These are phyloP conservation scores for Eucalyptus albens DNA, from an alignment of 345 rosid species.

Conservation along the genomic window DNA sequence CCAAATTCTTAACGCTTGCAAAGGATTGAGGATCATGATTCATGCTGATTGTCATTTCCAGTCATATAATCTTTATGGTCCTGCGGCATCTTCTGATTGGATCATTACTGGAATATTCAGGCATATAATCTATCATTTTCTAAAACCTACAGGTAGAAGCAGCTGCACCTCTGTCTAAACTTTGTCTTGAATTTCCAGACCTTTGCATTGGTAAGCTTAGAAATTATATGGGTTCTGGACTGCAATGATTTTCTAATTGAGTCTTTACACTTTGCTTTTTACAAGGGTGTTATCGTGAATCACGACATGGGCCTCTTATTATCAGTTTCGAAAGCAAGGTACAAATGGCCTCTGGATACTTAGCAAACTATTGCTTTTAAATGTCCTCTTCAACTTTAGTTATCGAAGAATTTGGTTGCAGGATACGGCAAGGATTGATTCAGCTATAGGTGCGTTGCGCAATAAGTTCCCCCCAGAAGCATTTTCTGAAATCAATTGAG, in stretches of 20 bases:
- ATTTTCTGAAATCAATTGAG: constrained; percentile 17
- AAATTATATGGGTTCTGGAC: neutral
- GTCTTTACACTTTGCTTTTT: neutral
- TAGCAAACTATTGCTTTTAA: neutral
- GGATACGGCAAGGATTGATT: constrained; percentile 41
- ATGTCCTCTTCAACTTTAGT: neutral
- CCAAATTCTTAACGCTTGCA: neutral
- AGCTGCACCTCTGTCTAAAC: constrained; percentile 70
- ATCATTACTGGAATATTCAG: neutral
- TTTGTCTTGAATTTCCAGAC: constrained; percentile 84
- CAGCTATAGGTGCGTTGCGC: constrained; percentile 38
- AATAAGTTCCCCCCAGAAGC: constrained; percentile 37
- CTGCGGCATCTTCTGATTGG: neutral
- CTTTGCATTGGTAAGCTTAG: constrained; percentile 48
- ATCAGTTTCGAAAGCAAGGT: constrained; percentile 79
- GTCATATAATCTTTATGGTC: neutral
- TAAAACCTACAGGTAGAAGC: constrained; percentile 57
- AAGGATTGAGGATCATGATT: neutral
- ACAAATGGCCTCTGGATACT: neutral
- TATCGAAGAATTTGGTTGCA: constrained; percentile 2
- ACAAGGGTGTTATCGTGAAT: constrained; percentile 67
- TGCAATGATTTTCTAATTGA: neutral
- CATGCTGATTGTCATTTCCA: neutral
- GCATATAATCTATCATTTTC: neutral
- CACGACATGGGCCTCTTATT: constrained; percentile 55